phyloP scores from a whole-genome alignment of 2,329 filamentous ascomycete genomes.

The Ceratocystis lukuohia region DNA sequence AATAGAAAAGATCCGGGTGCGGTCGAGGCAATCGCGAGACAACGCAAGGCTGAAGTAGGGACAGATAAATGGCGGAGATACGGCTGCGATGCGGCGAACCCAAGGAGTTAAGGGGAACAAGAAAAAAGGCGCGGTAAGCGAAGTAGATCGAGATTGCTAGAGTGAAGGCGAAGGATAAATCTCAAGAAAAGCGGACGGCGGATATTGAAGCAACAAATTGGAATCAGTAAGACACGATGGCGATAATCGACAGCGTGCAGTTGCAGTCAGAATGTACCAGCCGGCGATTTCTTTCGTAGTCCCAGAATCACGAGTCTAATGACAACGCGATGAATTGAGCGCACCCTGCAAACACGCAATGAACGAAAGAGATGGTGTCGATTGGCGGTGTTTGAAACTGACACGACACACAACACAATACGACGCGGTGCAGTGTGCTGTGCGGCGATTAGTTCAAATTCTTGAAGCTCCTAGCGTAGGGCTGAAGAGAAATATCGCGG shows the following conservation, averaged over 20 bases:
- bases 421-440: background rate
- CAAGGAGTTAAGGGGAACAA: background rate
- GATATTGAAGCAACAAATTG: background rate
- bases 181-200: background rate
- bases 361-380: background rate
- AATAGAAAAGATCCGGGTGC: background rate
- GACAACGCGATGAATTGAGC: background rate
- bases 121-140: constrained; percentile 1
- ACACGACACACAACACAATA: constrained; percentile 1
- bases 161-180: too few relatives aligned
- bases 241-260: background rate
- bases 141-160: background rate
- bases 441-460: background rate
- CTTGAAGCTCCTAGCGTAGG: background rate
- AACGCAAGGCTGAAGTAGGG: constrained; percentile 1
- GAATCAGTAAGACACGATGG: background rate
- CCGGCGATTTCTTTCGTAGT: background rate
- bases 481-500: background rate
- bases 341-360: background rate
- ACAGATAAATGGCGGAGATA: background rate
- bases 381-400: background rate
- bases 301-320: background rate
- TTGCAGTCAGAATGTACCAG: background rate
- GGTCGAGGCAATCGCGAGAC: background rate
- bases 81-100: background rate